phyloP scores from a whole-genome alignment of 163 green algal genomes.

The Chlorella variabilis region DNA sequence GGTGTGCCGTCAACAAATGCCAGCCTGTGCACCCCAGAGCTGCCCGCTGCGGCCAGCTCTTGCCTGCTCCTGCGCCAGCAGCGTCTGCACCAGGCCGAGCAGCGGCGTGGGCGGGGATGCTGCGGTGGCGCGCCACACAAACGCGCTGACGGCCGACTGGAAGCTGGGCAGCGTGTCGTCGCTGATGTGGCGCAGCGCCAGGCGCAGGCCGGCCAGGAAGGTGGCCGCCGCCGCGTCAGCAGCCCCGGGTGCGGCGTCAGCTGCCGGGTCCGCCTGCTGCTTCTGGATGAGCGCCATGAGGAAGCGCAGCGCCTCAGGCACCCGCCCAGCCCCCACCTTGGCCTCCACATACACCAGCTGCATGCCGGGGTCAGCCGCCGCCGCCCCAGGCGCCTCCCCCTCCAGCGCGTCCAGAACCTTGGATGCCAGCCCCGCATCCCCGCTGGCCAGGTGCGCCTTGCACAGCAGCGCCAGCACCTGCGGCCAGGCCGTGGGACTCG shows the following conservation, averaged over 20 bases:
- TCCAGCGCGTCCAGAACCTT: conserved; percentile 25
- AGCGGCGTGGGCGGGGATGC: not conserved
- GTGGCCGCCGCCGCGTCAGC: not conserved
- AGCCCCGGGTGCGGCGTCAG: not conserved
- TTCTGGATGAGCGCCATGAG: not conserved
- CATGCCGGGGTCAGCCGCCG: not conserved
- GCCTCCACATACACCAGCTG: conserved; percentile 14
- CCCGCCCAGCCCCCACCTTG: not conserved
- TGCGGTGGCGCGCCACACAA: conserved; percentile 14
- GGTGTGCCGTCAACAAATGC: too few species aligned
- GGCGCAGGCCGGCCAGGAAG: conserved; percentile 14
- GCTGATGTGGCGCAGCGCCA: not conserved
- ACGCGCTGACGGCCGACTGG: conserved; percentile 20
- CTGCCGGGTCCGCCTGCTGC: not conserved
- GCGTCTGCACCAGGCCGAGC: not conserved
- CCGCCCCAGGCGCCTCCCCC: not conserved
- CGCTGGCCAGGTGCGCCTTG: conserved; percentile 30
- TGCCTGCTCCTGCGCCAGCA: conserved; percentile 16
- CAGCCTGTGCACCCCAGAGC: too few species aligned
- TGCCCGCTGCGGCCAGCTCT: not conserved
- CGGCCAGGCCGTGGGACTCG: too few species aligned
- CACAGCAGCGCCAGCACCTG: conserved; percentile 34
- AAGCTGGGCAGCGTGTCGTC: conserved; percentile 2
- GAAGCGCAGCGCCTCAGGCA: not conserved
- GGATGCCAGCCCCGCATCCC: not conserved